Conservation (phyloP, 2,329 filamentous ascomycete species). For the Hypoxylon rubiginosum region DNA sequence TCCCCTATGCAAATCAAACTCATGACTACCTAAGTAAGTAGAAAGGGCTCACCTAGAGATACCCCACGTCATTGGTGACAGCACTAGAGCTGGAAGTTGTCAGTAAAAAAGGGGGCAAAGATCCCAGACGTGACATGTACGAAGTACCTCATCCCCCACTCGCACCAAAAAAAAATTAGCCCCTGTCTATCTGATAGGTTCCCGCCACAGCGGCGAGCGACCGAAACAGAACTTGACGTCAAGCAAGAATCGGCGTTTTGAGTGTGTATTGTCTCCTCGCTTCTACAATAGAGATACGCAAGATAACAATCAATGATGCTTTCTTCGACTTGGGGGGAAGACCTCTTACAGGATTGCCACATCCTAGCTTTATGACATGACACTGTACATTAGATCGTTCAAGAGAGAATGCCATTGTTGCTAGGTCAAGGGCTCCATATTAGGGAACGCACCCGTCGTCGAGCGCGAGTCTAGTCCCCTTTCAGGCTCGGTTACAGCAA, state of each 20-base stretch:
- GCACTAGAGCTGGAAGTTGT: slow-evolving; percentile 14
- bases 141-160: slow-evolving; percentile 17
- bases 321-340: not conserved
- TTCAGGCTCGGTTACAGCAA: slow-evolving; percentile 33
- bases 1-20: slow-evolving; percentile 11
- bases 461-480: slow-evolving; percentile 24
- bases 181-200: slow-evolving; percentile 11
- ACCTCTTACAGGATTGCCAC: slow-evolving; percentile 3
- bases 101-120: slow-evolving; percentile 26
- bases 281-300: slow-evolving; percentile 8
- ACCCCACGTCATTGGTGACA: slow-evolving; percentile 24
- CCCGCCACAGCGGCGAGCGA: not conserved
- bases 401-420: not conserved
- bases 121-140: slow-evolving; percentile 9
- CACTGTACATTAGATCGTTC: not conserved
- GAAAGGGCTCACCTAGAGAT: slow-evolving; percentile 1
- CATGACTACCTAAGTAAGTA: too few species aligned
- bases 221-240: slow-evolving; percentile 3
- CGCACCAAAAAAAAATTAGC: not conserved
- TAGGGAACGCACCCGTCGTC: slow-evolving; percentile 15
- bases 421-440: slow-evolving; percentile 13
- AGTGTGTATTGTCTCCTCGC: slow-evolving; percentile 2
- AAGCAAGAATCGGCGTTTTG: slow-evolving; percentile 12
- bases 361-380: not conserved
- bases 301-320: not conserved